A percentile compares a stretch with the other conserved stretches of the same genome.
Conservation (phyloP, 257 asterid species). For the Solanum okadae region DNA sequence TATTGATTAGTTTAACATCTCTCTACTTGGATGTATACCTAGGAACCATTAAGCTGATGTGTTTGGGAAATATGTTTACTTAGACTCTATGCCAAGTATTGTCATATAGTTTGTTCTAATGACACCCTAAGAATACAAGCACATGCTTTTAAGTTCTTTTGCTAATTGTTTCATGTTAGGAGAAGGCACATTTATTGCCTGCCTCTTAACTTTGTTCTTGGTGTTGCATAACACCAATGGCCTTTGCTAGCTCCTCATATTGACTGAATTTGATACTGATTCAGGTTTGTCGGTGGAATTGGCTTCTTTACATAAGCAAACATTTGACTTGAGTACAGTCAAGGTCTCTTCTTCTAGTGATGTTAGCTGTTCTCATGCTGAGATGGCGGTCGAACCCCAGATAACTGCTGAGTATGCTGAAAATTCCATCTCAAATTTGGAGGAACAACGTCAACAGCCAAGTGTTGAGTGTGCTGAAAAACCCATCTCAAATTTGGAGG, state of each 20-base stretch:
- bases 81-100: background rate
- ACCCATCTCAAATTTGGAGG: background rate
- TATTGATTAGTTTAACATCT: background rate
- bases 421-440: slow-evolving; percentile 5
- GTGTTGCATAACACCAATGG: background rate
- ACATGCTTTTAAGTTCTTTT: background rate
- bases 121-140: background rate
- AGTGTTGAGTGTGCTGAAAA: slow-evolving; percentile 29
- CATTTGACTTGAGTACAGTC: slow-evolving; percentile 47
- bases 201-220: background rate
- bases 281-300: slow-evolving; percentile 56
- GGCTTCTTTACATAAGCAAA: slow-evolving; percentile 46
- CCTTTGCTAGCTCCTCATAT: background rate
- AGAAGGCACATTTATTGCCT: background rate
- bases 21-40: background rate
- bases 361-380: slow-evolving; percentile 14
- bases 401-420: slow-evolving; percentile 27
- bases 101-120: background rate
- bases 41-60: background rate
- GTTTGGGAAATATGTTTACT: background rate
- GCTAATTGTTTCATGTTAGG: background rate
- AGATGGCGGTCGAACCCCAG: slow-evolving; percentile 16
- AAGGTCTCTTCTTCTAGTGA: slow-evolving; percentile 34
- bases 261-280: slow-evolving; percentile 10
- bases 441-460: slow-evolving; percentile 5